Conservation (phyloP, 306 rosid genomes). For the Dryas octopetala region DNA sequence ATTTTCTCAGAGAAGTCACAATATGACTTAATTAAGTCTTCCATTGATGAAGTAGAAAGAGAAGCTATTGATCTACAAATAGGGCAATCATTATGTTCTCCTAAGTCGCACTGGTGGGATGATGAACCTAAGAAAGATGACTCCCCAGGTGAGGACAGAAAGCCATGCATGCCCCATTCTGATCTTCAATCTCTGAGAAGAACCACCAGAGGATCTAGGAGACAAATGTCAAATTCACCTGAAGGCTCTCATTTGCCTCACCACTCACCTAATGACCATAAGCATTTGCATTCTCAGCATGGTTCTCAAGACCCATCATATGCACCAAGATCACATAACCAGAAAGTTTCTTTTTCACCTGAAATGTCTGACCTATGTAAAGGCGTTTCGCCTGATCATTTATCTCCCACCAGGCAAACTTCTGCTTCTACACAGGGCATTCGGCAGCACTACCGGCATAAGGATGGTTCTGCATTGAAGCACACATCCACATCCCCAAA, state of each 20-base stretch:
- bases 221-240: background rate
- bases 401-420: background rate
- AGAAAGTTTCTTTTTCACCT: background rate
- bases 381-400: background rate
- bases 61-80: background rate
- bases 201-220: background rate
- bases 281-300: background rate
- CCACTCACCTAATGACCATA: background rate
- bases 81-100: constrained; percentile 3
- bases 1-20: background rate
- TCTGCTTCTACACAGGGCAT: constrained; percentile 4
- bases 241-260: background rate
- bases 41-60: background rate
- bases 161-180: background rate
- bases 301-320: constrained; percentile 11
- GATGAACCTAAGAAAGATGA: background rate
- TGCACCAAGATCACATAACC: background rate
- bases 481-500: background rate
- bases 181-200: background rate
- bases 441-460: background rate
- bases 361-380: background rate
- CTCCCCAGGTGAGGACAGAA: background rate
- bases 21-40: background rate
- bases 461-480: background rate
- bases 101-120: background rate